Evolutionary conservation across 768 basidiomycete genomes (phyloP).

Genomic region (Tylopilus intermedius): DNA sequence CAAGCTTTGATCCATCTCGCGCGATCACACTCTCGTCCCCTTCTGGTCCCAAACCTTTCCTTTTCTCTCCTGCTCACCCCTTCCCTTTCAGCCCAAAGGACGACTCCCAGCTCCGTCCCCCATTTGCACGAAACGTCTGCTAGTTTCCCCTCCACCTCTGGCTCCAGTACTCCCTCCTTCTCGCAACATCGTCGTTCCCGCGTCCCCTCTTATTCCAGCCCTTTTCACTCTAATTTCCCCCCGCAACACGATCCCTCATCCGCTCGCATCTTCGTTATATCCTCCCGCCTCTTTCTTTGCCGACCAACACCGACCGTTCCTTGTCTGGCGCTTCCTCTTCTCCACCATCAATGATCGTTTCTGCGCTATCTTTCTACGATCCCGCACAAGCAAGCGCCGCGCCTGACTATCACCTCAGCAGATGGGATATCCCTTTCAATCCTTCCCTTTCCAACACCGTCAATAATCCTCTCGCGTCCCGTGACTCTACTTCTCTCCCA

Average conservation of each 20-base stretch:
- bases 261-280: neutral
- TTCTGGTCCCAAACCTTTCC: neutral
- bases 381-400: conserved; percentile 34
- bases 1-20: conserved; percentile 10
- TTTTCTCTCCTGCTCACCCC: conserved; percentile 4
- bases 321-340: conserved; percentile 3
- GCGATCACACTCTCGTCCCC: conserved; percentile 6
- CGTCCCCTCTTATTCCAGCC: neutral
- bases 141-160: neutral
- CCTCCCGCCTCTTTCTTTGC: neutral
- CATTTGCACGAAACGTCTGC: neutral
- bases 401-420: conserved; percentile 40
- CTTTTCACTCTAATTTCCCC: neutral
- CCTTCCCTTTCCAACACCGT: conserved; percentile 7
- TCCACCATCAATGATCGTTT: conserved; percentile 45
- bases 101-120: neutral
- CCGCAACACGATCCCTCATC: neutral
- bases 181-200: conserved; percentile 1
- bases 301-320: neutral
- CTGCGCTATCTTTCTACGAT: conserved; percentile 51
- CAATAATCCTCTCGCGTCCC: neutral
- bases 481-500: neutral
- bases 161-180: neutral
- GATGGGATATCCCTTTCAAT: conserved; percentile 18
- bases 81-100: conserved; percentile 6